phyloP scores from a whole-genome alignment of 345 rosid species.

The Reutealis trisperma region DNA sequence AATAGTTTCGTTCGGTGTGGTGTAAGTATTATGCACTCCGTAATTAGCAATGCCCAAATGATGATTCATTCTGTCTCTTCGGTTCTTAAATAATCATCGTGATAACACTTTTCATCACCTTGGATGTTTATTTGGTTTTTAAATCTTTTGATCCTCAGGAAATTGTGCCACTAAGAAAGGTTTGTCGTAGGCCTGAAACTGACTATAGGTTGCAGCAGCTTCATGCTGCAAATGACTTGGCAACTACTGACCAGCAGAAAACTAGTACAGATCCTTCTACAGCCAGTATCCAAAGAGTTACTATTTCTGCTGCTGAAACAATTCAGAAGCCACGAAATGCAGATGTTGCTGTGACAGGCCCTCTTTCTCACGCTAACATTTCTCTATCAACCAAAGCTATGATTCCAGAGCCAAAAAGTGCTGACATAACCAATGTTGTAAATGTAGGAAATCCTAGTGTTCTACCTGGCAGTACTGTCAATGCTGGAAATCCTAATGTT shows the following conservation, averaged over 20 bases:
- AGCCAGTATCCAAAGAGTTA: conserved; percentile 17
- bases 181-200: conserved; percentile 97
- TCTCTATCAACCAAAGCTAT: conserved; percentile 13
- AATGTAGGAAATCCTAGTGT: conserved; percentile 19
- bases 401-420: conserved; percentile 15
- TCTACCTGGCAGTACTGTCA: conserved; percentile 1
- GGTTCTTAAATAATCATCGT: background rate
- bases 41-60: background rate
- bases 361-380: conserved; percentile 15
- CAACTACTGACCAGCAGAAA: conserved; percentile 41
- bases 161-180: conserved; percentile 91
- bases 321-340: conserved; percentile 40
- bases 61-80: background rate
- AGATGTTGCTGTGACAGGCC: background rate
- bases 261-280: conserved; percentile 25
- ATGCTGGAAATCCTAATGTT: too few species aligned
- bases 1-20: background rate
- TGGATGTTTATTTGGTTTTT: background rate
- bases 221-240: conserved; percentile 55
- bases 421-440: conserved; percentile 13
- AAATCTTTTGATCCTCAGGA: conserved; percentile 54
- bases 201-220: conserved; percentile 98
- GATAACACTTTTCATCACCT: background rate
- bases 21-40: background rate
- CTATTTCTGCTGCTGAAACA: conserved; percentile 27